Evolutionary conservation across 495 filamentous ascomycete genomes (phyloP), one percentile per base, ranked within the genome.

Genomic region (Thozetella sp.): DNA sequence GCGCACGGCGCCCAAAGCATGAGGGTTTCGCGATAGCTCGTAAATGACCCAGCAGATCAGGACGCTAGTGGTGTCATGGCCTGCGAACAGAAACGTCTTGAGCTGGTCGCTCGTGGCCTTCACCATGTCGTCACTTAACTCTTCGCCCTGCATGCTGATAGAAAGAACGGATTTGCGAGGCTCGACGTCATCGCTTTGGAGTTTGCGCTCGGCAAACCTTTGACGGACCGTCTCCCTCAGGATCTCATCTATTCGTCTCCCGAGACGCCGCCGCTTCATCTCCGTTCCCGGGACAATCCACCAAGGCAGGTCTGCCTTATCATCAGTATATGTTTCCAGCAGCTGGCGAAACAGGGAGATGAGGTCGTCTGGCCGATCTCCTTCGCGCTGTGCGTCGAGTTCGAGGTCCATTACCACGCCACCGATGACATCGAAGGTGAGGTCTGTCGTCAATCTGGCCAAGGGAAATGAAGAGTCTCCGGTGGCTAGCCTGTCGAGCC

Each of bases 11-110:
- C 57, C 45, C 1, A 80, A 63, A 23, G 70, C 63, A 2, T 64
- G 53, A 0, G 77, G 80, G 53, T 80, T 61, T n/a, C 71, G 59
- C 0, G 66, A 67, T 4, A 85, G 73, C 20, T 80, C 66, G 52
- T 80, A 68, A 51, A 72, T 73, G 9, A 54, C 53, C 64, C 71
- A 77, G 6, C 57, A 22, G 4, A 78, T 55, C 3, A 56, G 62
- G 25, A 58, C 62, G 24, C 66, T 61, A 10, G 73, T 78, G 2
- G 76, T 76, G 60, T 80, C 77, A 53, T 75, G 72, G 20, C 76
- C 77, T 1, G 69, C 76, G 27, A 72, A 68, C n/a, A 78, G 61
- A 58, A 78, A 77, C 1, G 69, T 69, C 25, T 67, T 68, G 1
- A 67, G 51, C 25, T 68, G 62, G 43, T 63, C 66, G 27, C 22